phyloP scores from a whole-genome alignment of 2,329 filamentous ascomycete genomes.

The Fusarium zealandicum region DNA sequence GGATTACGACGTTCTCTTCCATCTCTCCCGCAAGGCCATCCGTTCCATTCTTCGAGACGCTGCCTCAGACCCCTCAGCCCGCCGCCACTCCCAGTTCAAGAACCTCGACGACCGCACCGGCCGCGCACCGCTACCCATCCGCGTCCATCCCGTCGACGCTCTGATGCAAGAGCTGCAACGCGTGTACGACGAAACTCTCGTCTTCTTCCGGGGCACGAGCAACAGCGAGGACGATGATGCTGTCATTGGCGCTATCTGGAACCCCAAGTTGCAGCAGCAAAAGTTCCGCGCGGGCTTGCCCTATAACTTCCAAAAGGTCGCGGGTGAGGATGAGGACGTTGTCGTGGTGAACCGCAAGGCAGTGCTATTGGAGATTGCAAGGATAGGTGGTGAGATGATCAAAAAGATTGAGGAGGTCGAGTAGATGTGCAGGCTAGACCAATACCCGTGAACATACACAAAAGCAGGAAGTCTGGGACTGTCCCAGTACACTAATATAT shows the following conservation, averaged over 20 bases:
- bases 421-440: slow-evolving; percentile 20
- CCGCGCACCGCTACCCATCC: slow-evolving; percentile 54
- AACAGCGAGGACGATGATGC: slow-evolving; percentile 53
- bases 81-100: slow-evolving; percentile 71
- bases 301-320: slow-evolving; percentile 58
- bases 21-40: slow-evolving; percentile 66
- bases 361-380: slow-evolving; percentile 76
- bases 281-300: slow-evolving; percentile 75
- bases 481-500: too few species aligned
- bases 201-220: slow-evolving; percentile 78
- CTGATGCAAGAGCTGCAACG: slow-evolving; percentile 73
- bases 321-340: slow-evolving; percentile 52
- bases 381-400: slow-evolving; percentile 72
- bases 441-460: slow-evolving; percentile 28
- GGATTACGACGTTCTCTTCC: slow-evolving; percentile 89
- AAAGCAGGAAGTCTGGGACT: not conserved
- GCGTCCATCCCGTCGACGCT: slow-evolving; percentile 66
- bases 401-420: slow-evolving; percentile 64
- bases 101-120: slow-evolving; percentile 74
- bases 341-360: slow-evolving; percentile 72
- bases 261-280: slow-evolving; percentile 60
- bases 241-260: slow-evolving; percentile 66
- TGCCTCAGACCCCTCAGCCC: slow-evolving; percentile 46
- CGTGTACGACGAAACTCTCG: slow-evolving; percentile 71
- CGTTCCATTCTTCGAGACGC: slow-evolving; percentile 51